phyloP scores from a whole-genome alignment of 1,284 basidiomycete species.

The Cutaneotrichosporon spelunceum region DNA sequence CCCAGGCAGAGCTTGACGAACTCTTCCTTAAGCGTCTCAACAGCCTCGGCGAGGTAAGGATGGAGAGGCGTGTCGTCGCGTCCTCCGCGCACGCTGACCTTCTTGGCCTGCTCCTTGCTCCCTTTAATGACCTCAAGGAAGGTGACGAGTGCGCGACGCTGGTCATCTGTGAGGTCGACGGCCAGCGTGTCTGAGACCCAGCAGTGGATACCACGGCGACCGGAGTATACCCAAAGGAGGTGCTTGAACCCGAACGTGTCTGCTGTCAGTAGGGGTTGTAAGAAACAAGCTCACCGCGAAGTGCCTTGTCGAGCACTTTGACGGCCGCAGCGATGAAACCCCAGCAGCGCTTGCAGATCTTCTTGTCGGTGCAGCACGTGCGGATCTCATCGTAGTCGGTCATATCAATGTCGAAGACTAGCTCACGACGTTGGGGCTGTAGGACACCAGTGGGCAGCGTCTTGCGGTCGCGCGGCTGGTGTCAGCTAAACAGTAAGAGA shows the following conservation, averaged over 20 bases:
- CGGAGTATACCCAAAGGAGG: conserved; percentile 97
- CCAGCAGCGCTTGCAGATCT: conserved; percentile 93
- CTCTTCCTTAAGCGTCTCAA: conserved; percentile 57
- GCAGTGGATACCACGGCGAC: conserved; percentile 94
- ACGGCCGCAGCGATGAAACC: conserved; percentile 90
- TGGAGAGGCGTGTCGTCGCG: conserved; percentile 59
- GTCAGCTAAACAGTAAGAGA: conserved; percentile 1
- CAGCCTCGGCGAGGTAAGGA: conserved; percentile 63
- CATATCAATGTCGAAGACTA: conserved; percentile 99
- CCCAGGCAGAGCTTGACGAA: conserved; percentile 71
- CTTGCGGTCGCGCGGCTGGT: conserved; percentile 84
- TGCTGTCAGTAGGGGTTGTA: conserved; percentile 28
- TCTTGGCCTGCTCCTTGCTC: conserved; percentile 77
- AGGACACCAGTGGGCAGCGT: conserved; percentile 73
- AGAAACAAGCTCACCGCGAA: conserved; percentile 59
- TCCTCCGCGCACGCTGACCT: conserved; percentile 64
- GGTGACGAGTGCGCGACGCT: conserved; percentile 77
- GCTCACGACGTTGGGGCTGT: conserved; percentile 76
- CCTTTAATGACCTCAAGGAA: conserved; percentile 85
- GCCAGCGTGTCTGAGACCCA: conserved; percentile 94
- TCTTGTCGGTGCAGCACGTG: conserved; percentile 89
- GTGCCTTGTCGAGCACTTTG: conserved; percentile 72
- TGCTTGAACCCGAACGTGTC: conserved; percentile 72
- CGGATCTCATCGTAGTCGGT: conserved; percentile 97
- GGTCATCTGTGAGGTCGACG: conserved; percentile 84